Evolutionary conservation across 2,329 filamentous ascomycete species (phyloP).

Genomic region (Hypoxylon sp.): DNA sequence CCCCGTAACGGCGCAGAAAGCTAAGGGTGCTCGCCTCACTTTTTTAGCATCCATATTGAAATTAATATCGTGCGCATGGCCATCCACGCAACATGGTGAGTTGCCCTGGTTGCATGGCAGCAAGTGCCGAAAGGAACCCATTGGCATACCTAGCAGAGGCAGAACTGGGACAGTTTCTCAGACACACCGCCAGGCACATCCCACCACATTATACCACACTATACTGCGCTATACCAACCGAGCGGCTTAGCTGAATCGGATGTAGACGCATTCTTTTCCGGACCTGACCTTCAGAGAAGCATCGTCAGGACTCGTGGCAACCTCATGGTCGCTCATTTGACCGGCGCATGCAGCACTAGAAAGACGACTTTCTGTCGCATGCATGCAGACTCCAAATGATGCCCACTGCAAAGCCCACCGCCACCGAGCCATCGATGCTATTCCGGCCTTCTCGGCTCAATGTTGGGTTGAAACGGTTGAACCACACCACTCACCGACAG

Average conservation of each 20-base stretch:
- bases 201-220: too few species aligned
- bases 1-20: conserved; percentile 24
- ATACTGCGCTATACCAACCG: too few species aligned
- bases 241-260: conserved; percentile 35
- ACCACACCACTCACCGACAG: conserved; percentile 33
- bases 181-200: conserved; percentile 27
- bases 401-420: conserved; percentile 13
- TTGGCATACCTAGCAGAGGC: conserved; percentile 19
- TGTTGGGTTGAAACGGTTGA: conserved; percentile 30
- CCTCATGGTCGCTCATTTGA: conserved; percentile 25
- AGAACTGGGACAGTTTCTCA: conserved; percentile 13
- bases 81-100: conserved; percentile 27
- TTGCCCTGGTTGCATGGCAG: conserved; percentile 18
- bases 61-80: conserved; percentile 37
- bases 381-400: conserved; percentile 16
- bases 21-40: conserved; percentile 35
- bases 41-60: conserved; percentile 29
- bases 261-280: conserved; percentile 28
- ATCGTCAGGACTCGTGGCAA: conserved; percentile 33
- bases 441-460: conserved; percentile 23
- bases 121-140: conserved; percentile 17
- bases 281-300: conserved; percentile 26
- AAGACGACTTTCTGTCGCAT: conserved; percentile 8
- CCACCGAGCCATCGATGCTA: conserved; percentile 9
- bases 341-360: conserved; percentile 16